Evolutionary conservation across 345 rosid genomes (phyloP).

Genomic region (Acer yangbiense): DNA sequence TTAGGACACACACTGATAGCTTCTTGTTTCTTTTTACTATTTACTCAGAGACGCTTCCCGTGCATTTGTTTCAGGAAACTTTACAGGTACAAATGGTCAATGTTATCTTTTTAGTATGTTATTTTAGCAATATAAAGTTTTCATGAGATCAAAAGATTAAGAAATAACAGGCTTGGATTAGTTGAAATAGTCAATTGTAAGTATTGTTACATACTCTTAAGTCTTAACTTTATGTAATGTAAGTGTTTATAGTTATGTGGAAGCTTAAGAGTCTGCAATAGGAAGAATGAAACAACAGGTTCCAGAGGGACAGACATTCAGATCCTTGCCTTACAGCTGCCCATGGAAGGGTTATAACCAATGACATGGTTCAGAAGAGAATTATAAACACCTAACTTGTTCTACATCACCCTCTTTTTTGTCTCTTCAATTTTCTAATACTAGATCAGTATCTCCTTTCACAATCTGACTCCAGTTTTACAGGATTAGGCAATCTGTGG

Average conservation of each 20-base stretch:
- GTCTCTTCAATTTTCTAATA: neutral
- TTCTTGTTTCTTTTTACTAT: constrained; percentile 25
- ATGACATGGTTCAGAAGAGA: too few species aligned
- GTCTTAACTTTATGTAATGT: too few species aligned
- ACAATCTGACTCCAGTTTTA: neutral
- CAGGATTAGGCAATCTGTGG: neutral
- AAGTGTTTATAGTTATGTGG: neutral
- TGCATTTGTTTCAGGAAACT: constrained; percentile 95
- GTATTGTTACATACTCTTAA: neutral
- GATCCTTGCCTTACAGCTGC: neutral
- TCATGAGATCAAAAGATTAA: neutral
- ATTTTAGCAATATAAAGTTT: neutral
- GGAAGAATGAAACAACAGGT: neutral
- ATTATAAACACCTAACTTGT: too few species aligned
- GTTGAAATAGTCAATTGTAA: neutral
- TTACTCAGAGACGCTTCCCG: constrained; percentile 84
- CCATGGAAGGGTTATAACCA: too few species aligned
- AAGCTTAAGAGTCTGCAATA: neutral
- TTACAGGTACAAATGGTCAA: constrained; percentile 59
- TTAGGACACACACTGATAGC: constrained; percentile 19
- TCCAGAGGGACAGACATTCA: neutral
- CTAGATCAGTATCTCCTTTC: neutral
- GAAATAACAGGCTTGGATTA: neutral
- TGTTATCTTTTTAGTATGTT: neutral
- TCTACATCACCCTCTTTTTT: neutral